Percentiles rank a stretch among this genome's conserved stretches.
Evolutionary conservation across 306 rosid species (phyloP).

Genomic region (Corylus heterophylla): DNA sequence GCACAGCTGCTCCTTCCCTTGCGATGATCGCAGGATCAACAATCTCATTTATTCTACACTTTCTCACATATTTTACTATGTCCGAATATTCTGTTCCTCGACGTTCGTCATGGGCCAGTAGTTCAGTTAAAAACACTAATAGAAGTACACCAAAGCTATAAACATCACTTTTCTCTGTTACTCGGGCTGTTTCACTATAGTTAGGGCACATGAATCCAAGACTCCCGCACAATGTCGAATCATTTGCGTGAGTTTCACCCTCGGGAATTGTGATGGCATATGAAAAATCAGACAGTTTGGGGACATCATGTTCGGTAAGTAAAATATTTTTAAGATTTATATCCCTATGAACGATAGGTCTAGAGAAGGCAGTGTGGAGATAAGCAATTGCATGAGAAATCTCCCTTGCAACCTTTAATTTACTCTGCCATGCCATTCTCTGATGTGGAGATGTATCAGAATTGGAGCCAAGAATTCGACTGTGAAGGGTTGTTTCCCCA

Average conservation of each 20-base stretch:
- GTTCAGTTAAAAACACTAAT: background rate
- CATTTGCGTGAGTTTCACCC: background rate
- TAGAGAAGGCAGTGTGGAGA: too few relatives aligned
- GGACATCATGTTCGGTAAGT: background rate
- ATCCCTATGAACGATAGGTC: too few relatives aligned
- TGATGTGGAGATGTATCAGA: background rate
- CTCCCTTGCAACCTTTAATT: too few relatives aligned
- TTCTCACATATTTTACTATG: too few relatives aligned
- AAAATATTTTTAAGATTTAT: too few relatives aligned
- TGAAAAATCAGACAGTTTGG: slow-evolving; percentile 11
- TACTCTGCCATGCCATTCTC: too few relatives aligned
- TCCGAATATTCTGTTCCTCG: background rate
- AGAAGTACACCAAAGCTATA: background rate
- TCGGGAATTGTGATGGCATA: slow-evolving; percentile 8
- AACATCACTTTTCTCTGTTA: slow-evolving; percentile 3
- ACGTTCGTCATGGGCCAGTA: background rate
- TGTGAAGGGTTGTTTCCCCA: background rate
- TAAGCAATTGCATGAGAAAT: too few relatives aligned
- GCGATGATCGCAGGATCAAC: background rate
- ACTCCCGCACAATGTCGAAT: too few relatives aligned
- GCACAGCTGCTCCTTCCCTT: background rate
- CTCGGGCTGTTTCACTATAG: background rate
- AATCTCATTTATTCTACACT: background rate
- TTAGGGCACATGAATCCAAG: background rate
- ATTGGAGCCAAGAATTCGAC: background rate